Percentiles rank a stretch among this genome's conserved stretches.
phyloP scores from a whole-genome alignment of 177 flowering plant genomes.

The Vitis hybrid region DNA sequence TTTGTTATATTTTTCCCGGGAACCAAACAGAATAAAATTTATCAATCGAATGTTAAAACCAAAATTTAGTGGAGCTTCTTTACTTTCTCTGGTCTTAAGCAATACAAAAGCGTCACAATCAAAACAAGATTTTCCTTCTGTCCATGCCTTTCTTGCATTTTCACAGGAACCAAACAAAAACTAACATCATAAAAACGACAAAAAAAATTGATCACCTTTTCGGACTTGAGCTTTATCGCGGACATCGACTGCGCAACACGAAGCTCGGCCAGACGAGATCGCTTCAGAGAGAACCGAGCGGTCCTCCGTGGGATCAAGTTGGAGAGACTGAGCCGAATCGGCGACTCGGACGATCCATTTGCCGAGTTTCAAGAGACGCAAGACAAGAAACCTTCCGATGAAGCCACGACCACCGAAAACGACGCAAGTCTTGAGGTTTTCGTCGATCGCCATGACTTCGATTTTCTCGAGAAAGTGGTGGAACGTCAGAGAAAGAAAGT shows the following conservation, averaged over 20 bases:
- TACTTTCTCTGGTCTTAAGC: no score
- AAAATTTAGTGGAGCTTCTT: no score
- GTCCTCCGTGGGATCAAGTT: constrained; percentile 36
- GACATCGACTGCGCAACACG: constrained; percentile 64
- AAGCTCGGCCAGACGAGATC: constrained; percentile 57
- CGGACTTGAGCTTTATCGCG: constrained; percentile 46
- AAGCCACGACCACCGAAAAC: constrained; percentile 76
- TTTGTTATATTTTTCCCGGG: no score
- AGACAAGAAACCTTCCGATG: constrained; percentile 67
- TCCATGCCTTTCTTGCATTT: no score
- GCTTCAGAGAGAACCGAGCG: constrained; percentile 53
- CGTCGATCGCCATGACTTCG: constrained; percentile 17
- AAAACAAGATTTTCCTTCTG: no score
- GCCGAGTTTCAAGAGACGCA: constrained; percentile 47
- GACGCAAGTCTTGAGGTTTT: constrained; percentile 49
- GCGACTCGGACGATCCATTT: constrained; percentile 84
- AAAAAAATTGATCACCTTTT: constrained; percentile 32
- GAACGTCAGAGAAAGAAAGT: not conserved
- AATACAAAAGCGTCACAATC: no score
- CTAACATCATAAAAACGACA: not conserved
- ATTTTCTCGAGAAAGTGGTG: not conserved
- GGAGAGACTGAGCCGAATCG: constrained; percentile 50
- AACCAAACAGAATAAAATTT: not conserved
- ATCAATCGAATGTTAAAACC: no score
- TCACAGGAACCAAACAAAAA: not conserved